phyloP scores from a whole-genome alignment of 2,329 filamentous ascomycete genomes.

The Penicillium sp. region DNA sequence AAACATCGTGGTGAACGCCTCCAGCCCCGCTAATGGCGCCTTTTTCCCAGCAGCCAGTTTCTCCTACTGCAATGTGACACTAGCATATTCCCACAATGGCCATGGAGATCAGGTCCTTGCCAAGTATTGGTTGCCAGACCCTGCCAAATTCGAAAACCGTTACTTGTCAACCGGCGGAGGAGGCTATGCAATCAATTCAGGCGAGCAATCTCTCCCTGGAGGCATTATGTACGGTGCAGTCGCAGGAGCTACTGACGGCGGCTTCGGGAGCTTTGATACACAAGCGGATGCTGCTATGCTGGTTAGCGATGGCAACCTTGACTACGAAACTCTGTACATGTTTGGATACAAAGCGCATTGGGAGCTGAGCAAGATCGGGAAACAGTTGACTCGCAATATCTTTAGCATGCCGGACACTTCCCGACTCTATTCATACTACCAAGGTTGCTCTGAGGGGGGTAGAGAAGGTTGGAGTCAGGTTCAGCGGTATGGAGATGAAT shows the following conservation, averaged over 20 bases:
- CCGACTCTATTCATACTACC: slow-evolving; percentile 49
- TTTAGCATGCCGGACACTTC: slow-evolving; percentile 31
- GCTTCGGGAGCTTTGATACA: slow-evolving; percentile 53
- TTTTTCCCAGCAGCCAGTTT: slow-evolving; percentile 13
- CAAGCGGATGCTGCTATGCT: slow-evolving; percentile 44
- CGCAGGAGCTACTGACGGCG: slow-evolving; percentile 55
- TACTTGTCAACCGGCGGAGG: slow-evolving; percentile 54
- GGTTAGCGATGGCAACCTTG: slow-evolving; percentile 49
- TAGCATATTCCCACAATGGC: slow-evolving; percentile 52
- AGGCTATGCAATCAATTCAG: slow-evolving; percentile 50
- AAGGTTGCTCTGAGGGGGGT: slow-evolving; percentile 59
- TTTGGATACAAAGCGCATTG: slow-evolving; percentile 56
- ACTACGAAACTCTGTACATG: slow-evolving; percentile 56
- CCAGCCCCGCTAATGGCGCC: neutral
- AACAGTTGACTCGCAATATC: slow-evolving; percentile 46
- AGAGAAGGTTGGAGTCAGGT: slow-evolving; percentile 53
- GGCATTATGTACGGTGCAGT: slow-evolving; percentile 37
- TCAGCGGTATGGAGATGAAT: slow-evolving; percentile 52
- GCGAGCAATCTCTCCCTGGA: slow-evolving; percentile 30
- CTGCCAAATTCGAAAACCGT: slow-evolving; percentile 49
- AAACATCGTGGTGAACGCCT: slow-evolving; percentile 9
- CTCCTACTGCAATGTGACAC: slow-evolving; percentile 50
- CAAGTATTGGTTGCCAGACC: slow-evolving; percentile 49
- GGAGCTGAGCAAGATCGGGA: slow-evolving; percentile 53
- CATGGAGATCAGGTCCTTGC: slow-evolving; percentile 40